Evolutionary conservation across 2,329 filamentous ascomycete genomes (phyloP), one percentile per base, ranked within the genome.

Genomic region (Ophiostoma montium): DNA sequence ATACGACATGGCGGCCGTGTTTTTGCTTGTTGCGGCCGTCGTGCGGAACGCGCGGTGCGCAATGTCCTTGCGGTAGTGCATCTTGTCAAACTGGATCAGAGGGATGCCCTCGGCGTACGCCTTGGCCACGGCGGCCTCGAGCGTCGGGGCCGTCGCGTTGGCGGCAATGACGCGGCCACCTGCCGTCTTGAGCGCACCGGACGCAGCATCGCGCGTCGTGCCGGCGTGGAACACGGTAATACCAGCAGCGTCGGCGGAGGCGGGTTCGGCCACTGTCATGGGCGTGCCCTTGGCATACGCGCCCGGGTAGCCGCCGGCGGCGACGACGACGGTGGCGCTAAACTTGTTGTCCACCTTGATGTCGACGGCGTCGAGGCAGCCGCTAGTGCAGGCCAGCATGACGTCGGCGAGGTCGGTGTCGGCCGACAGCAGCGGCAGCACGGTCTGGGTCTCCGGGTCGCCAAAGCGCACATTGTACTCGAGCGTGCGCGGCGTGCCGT

Each of bases 381-480:
- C 81, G 47, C 83, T 76, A 9, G 84, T 78, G 63, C 87, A 94
- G 49, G 88, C 87, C 41, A 89, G 71, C 84, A 95, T 89, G 52
- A 95, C 75, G 62, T 90, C 80, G 1, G 87, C 89, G 46, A 96
- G 72, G 65, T 95, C 89, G 19, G 84, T 86, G 53, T 92, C 81
- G 49, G 74, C 67, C 43, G 76, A 82, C 60, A 95, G 73, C 16
- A 95, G 71, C 10, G 86, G 81, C 11, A 95, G 70, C 18, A 95
- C 73, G 3, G 84, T 92, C 67, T 95, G 87, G 0, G 86, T 92
- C 66, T 95, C 89, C 2, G 89, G 89, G 61, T 95, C 88, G 44
- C 89, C 89, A 60, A 94, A 94, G 50, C 89, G 80, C 46, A 94
- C 87, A 59, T 95, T 95, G 70, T 95, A 95, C 66, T 95, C 88